Percentiles rank a stretch among this genome's conserved stretches.
These are phyloP conservation scores for Stachybotrys chartarum DNA, from an alignment of 2,329 filamentous ascomycete genomes.

Conservation along the genomic window DNA sequence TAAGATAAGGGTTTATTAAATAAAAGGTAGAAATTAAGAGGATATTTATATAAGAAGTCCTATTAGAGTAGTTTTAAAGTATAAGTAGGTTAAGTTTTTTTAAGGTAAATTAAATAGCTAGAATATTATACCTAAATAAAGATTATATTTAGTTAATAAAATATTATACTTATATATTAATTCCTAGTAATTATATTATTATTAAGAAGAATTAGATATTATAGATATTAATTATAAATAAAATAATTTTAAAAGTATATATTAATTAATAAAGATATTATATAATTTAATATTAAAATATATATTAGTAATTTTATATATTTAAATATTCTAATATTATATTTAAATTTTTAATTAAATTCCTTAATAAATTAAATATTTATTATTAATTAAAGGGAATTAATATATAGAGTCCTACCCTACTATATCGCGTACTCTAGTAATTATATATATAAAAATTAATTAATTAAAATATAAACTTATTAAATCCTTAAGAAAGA, in stretches of 20 bases:
- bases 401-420: neutral
- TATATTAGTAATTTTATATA: neutral
- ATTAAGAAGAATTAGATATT: neutral
- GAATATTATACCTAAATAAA: no score
- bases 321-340: neutral
- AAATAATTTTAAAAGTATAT: neutral
- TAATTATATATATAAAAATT: constrained; percentile 2
- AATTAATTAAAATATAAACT: neutral
- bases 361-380: neutral
- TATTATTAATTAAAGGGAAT: neutral
- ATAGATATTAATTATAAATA: neutral
- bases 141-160: no score
- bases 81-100: no score
- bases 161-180: neutral
- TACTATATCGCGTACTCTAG: neutral
- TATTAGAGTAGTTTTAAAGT: no score
- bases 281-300: neutral
- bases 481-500: neutral
- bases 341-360: neutral
- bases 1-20: no score
- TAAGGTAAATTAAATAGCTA: no score
- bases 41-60: no score
- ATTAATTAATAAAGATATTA: no score
- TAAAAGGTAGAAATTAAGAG: no score
- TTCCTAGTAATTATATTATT: neutral